phyloP scores from a whole-genome alignment of 495 filamentous ascomycete genomes.

The Lentithecium fluviatile region DNA sequence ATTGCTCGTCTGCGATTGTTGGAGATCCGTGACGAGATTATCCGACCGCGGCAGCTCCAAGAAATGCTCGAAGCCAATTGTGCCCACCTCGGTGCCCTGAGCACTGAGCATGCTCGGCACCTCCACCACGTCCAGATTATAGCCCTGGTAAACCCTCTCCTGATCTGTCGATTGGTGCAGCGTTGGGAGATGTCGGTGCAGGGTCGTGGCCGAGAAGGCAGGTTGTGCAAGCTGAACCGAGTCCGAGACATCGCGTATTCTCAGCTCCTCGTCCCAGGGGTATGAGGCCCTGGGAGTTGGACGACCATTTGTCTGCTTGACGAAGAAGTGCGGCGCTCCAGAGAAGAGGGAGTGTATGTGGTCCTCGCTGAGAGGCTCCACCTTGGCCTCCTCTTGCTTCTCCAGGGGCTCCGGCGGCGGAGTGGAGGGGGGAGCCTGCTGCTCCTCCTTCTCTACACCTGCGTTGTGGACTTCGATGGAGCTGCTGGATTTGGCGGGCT shows the following conservation, averaged over 20 bases:
- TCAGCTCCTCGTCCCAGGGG: constrained; percentile 65
- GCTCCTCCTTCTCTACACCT: constrained; percentile 1
- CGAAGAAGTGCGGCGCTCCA: constrained; percentile 72
- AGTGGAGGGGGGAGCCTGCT: constrained; percentile 3
- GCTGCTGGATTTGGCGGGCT: constrained; percentile 11
- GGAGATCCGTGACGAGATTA: constrained; percentile 46
- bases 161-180: constrained; percentile 37
- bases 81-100: constrained; percentile 69
- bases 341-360: constrained; percentile 71
- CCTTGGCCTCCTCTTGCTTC: constrained; percentile 10
- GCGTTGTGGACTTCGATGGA: constrained; percentile 3
- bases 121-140: constrained; percentile 58
- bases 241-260: constrained; percentile 63
- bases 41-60: constrained; percentile 68
- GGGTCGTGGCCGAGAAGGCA: constrained; percentile 50
- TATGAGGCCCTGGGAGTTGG: constrained; percentile 65
- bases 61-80: constrained; percentile 71
- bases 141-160: constrained; percentile 44
- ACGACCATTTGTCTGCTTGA: constrained; percentile 52
- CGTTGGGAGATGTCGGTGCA: constrained; percentile 49
- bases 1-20: constrained; percentile 33
- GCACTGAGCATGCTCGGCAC: constrained; percentile 74
- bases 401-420: constrained; percentile 11
- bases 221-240: constrained; percentile 49
- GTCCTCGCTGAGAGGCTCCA: constrained; percentile 49